Conservation (phyloP, 257 asterid genomes). For the Fraxinus cuspidata region DNA sequence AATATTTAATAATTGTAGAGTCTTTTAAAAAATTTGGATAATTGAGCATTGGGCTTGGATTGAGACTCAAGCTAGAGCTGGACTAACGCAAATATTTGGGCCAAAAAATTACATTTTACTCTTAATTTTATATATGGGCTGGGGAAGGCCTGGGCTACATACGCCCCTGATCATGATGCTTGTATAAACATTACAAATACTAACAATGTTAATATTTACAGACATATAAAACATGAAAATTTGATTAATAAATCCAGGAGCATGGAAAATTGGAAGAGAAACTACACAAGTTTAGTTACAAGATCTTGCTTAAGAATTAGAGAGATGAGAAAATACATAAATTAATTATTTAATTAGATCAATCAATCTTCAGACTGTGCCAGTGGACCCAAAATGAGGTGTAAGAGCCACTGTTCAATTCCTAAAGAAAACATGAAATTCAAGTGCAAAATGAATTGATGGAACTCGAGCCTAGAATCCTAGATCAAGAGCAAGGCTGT, state of each 20-base stretch:
- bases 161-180: not conserved
- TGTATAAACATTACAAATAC: not conserved
- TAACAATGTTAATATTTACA: not conserved
- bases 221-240: conserved; percentile 9
- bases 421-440: not conserved
- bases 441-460: not conserved
- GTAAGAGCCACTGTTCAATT: not conserved
- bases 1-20: too few relatives aligned
- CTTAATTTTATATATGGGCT: too few relatives aligned
- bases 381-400: not conserved
- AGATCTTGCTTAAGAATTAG: conserved; percentile 4
- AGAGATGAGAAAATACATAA: not conserved
- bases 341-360: not conserved
- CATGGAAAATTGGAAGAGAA: not conserved
- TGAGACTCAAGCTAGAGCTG: too few relatives aligned
- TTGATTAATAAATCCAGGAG: conserved; percentile 10
- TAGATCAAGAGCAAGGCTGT: not conserved
- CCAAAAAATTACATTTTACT: too few relatives aligned
- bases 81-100: too few relatives aligned
- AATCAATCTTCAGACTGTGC: not conserved
- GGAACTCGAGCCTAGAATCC: not conserved
- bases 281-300: not conserved
- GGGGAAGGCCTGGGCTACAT: too few relatives aligned
- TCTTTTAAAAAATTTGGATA: too few relatives aligned
- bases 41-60: too few relatives aligned